Evolutionary conservation across 441 rosid species (phyloP), one percentile per base, ranked within the genome.

Genomic region (Erodium moschatum): DNA sequence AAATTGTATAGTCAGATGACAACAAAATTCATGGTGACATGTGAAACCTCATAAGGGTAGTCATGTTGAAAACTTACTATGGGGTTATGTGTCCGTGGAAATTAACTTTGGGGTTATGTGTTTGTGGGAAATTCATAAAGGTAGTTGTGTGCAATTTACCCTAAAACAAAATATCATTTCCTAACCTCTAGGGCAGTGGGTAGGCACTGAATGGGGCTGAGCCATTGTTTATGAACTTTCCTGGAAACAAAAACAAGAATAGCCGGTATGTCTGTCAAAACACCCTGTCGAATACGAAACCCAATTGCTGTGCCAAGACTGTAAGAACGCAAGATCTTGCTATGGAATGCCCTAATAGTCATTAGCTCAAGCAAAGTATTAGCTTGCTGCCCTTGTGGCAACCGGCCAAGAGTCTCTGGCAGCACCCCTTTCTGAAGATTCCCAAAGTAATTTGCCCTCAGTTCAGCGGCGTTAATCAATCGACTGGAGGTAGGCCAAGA

Each of bases 231-330:
- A 71, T 90, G 96, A 79, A 88, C 96, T 81, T 92, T 92, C 31
- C 92, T 85, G 29, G 96, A 87, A 70, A 92, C 97, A 70, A 92
- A 92, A 40, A 92, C 97, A 76, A 90, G 92, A 84, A 92, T 92
- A 70, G 98, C 98, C 0, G 97, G 92, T 46, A 81, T 83, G 75
- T 83, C 68, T 1, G 93, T 90, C 83, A 92, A 81, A 70, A 86
- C 81, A 67, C 96, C 97, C 16, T 80, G 77, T 64, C 77, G 79
- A 76, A 92, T 92, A 70, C 98, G 87, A 78, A 90, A 92, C 7
- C 98, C 97, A 75, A 92, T 80, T 27, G 98, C 98, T 13, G 98
- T 92, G 54, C 98, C 97, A 35, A 90, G 95, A 72, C 97, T 90
- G 79, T 78, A 88, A 61, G 86, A 80, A 38, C 98, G 80, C 75